Base-by-base conservation (phyloP, 164 flowering plant genomes). In the Buxus sempervirens region DNA sequence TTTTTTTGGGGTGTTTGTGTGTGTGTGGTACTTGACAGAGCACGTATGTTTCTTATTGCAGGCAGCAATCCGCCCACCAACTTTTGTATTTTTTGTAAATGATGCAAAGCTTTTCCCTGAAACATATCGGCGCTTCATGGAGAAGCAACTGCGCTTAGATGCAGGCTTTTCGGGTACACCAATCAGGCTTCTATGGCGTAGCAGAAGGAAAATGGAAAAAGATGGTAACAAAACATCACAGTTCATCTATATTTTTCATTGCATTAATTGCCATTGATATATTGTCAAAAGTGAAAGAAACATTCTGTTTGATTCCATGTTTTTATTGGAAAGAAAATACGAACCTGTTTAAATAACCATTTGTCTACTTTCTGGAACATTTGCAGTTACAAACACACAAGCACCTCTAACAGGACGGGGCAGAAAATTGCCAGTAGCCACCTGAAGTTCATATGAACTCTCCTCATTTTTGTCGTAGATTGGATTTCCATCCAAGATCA, bases 11-110 rank as follows among this genome's bases (percentile, higher is more conserved):
- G 12, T 41, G 5, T 41, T 41, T 45, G 38, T 7, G 3, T 32
- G 5, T 5, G 58, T 16, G 19, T 20, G 38, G 36, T 23, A 18
- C 25, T 51, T 63, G 38, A 42, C 21, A 42, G 55, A 53, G 19
- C 38, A 27, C 27, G n/a, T 71, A 5, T 8, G 26, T 75, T 8
- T 64, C 54, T 57, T 68, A 68, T n/a, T 78, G 83, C 90, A 93
- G 99, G 99, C 99, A 45, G 98, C 98, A 54, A 84, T 89, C 57
- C 85, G 96, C 63, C 99, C 99, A 62, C 99, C 99, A 18, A 93
- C 99, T 45, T 96, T 96, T 76, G 98, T 96, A 54, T 93, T 96
- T 86, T 96, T 96, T 83, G 99, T 96, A 16, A 93, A 96, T 77
- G 98, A 96, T 82, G 85, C 99, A 76, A 91, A 93, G 64, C 95